phyloP scores from a whole-genome alignment of 2,329 filamentous ascomycete genomes.

The Hypocrella siamensis region DNA sequence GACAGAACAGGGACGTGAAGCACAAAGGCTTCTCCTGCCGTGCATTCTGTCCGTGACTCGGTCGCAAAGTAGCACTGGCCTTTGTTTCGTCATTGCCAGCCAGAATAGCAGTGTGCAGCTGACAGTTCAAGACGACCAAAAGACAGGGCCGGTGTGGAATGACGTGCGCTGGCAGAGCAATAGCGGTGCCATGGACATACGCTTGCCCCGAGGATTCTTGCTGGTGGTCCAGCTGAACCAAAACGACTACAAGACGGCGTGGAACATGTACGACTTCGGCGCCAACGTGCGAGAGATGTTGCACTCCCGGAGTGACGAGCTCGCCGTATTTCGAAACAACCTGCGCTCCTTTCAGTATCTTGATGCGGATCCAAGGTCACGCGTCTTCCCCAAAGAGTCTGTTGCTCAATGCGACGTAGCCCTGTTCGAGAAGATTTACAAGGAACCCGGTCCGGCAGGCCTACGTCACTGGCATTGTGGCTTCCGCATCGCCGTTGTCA shows the following conservation, averaged over 20 bases:
- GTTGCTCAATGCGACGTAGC: slow-evolving; percentile 56
- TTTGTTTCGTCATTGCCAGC: slow-evolving; percentile 61
- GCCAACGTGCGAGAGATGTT: slow-evolving; percentile 59
- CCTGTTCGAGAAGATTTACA: slow-evolving; percentile 56
- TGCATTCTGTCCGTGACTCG: slow-evolving; percentile 65
- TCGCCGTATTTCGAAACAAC: slow-evolving; percentile 49
- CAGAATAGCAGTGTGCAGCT: slow-evolving; percentile 67
- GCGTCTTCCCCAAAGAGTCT: slow-evolving; percentile 61
- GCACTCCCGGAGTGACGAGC: slow-evolving; percentile 53
- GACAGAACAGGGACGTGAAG: slow-evolving; percentile 55
- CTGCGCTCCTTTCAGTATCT: slow-evolving; percentile 69
- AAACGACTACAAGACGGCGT: slow-evolving; percentile 63
- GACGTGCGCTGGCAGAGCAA: slow-evolving; percentile 68
- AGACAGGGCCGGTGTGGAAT: slow-evolving; percentile 59
- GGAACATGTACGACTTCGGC: slow-evolving; percentile 76
- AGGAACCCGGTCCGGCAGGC: slow-evolving; percentile 57
- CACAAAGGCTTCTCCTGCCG: slow-evolving; percentile 52
- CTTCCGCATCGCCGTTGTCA: slow-evolving; percentile 64
- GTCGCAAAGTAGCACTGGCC: slow-evolving; percentile 49
- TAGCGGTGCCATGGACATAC: slow-evolving; percentile 47
- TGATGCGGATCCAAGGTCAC: slow-evolving; percentile 52
- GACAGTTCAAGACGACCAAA: slow-evolving; percentile 52
- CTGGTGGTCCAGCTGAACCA: slow-evolving; percentile 57
- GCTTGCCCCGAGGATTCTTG: slow-evolving; percentile 60
- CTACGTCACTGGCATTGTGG: slow-evolving; percentile 61